These are phyloP conservation scores for Coemansia sp. DNA, from an alignment of 192 early-diverging fungal genomes.

Conservation along the genomic window DNA sequence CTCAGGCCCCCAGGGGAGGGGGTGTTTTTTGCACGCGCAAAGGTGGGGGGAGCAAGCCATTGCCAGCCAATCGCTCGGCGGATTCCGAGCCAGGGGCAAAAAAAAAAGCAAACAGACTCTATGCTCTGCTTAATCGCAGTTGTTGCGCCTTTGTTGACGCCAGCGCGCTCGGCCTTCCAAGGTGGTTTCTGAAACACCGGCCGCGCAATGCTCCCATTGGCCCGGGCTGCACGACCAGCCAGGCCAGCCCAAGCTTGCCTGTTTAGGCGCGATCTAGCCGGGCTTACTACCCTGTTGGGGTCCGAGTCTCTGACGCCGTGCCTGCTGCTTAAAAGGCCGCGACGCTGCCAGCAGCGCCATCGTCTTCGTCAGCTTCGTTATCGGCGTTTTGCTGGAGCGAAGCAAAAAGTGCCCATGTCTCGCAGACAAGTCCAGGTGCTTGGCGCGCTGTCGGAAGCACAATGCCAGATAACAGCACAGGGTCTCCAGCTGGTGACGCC, in stretches of 20 bases:
- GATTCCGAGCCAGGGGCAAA: conserved; percentile 18
- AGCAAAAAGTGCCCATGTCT: too few species aligned
- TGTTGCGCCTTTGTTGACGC: not conserved
- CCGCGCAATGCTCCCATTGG: not conserved
- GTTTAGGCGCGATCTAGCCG: not conserved
- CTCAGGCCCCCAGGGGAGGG: not conserved
- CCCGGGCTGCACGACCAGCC: not conserved
- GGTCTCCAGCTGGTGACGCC: too few species aligned
- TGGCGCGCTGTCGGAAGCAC: too few species aligned
- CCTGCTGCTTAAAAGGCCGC: not conserved
- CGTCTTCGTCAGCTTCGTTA: too few species aligned
- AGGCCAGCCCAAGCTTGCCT: not conserved
- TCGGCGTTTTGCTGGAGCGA: too few species aligned
- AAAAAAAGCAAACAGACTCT: not conserved
- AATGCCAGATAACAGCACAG: too few species aligned
- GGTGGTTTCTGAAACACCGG: not conserved
- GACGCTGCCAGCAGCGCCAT: not conserved
- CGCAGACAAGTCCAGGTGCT: too few species aligned
- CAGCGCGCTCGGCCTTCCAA: not conserved
- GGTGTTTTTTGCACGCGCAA: not conserved
- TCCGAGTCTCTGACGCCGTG: not conserved
- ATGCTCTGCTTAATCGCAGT: not conserved
- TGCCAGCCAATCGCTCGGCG: conserved; percentile 34
- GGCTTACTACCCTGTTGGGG: not conserved
- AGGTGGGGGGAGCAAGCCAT: conserved; percentile 6